Base-by-base conservation (phyloP, 106 monocot species). In the Apostasia ramifera region DNA sequence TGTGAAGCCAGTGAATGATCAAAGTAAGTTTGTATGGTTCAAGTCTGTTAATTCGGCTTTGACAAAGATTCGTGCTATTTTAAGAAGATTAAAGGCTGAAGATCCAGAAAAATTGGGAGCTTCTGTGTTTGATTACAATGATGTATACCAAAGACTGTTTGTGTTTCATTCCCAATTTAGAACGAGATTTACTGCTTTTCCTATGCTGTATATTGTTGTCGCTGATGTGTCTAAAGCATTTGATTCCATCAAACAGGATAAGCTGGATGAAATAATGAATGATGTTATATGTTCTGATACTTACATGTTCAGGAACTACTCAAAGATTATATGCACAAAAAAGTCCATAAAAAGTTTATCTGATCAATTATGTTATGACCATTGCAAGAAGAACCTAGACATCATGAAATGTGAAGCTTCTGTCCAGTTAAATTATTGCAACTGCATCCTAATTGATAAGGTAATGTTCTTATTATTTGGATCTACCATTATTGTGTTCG, bases 221-320 rank as follows among this genome's bases (percentile, higher is more conserved):
- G 86, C 89, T 43, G 95, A 97, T 84, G 92, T 97, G 38, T 71
- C 78, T 47, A 97, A 92, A 70, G 95, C 95, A 75, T 97, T 89
- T 85, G 95, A 97, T 71, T 84, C 86, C 44, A 86, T 92, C 68
- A 61, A 83, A 11, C 95, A 92, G 67, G 86, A 86, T 75, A 81
- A 59, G 59, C 59, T 97, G 44, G 63, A 89, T 44, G 46, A 56
- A 55, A 77, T 97, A 54, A 85, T 97, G 78, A 76, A 73, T 55
- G 79, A 79, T 56, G 61, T 83, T 55, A 72, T 97, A 2, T 15
- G 59, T 38, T 61, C 74, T 49, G 82, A 86, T 37, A 80, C 78
- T 13, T 88, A 89, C 75, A 5, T 50, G 37, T 42, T 92, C 46
- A 78, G 81, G 71, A 82, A 71, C 71, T 81, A 84, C 73, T 67